A percentile compares a stretch with the other conserved stretches of the same genome.
phyloP scores from a whole-genome alignment of 805 yeast species.

The Candida saitoana region DNA sequence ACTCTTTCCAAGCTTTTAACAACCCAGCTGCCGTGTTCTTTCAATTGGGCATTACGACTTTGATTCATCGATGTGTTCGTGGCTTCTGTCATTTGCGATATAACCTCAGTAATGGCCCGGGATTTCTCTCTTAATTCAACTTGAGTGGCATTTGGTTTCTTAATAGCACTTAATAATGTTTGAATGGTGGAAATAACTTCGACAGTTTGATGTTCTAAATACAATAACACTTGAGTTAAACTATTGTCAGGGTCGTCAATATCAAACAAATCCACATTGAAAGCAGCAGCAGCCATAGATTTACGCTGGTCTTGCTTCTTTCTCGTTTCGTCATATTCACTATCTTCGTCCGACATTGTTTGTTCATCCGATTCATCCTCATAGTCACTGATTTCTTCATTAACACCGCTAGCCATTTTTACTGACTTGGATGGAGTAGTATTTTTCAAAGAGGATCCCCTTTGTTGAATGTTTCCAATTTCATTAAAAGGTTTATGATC shows the following conservation, averaged over 20 bases:
- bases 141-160: constrained; percentile 70
- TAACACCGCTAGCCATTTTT: constrained; percentile 2
- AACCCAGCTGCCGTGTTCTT: constrained; percentile 90
- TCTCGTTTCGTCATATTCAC: constrained; percentile 32
- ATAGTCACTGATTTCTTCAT: constrained; percentile 8
- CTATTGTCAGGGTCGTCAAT: constrained; percentile 87
- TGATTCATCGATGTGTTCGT: constrained; percentile 85
- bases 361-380: constrained; percentile 16
- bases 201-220: constrained; percentile 90
- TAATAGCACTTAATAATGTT: constrained; percentile 69
- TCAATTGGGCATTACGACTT: constrained; percentile 76
- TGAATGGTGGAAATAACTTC: constrained; percentile 89
- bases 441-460: neutral
- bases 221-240: constrained; percentile 73
- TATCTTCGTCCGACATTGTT: constrained; percentile 12
- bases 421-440: constrained; percentile 1
- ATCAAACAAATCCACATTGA: constrained; percentile 72
- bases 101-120: constrained; percentile 70
- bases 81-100: constrained; percentile 84
- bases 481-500: constrained; percentile 4
- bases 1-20: constrained; percentile 81
- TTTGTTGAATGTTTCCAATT: constrained; percentile 2
- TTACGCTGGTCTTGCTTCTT: constrained; percentile 44
- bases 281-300: constrained; percentile 51
- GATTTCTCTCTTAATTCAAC: constrained; percentile 73